A percentile compares a stretch with the other conserved stretches of the same genome.
Conservation (phyloP, 2,329 filamentous ascomycete species). For the Lachnellula subtilissima region DNA sequence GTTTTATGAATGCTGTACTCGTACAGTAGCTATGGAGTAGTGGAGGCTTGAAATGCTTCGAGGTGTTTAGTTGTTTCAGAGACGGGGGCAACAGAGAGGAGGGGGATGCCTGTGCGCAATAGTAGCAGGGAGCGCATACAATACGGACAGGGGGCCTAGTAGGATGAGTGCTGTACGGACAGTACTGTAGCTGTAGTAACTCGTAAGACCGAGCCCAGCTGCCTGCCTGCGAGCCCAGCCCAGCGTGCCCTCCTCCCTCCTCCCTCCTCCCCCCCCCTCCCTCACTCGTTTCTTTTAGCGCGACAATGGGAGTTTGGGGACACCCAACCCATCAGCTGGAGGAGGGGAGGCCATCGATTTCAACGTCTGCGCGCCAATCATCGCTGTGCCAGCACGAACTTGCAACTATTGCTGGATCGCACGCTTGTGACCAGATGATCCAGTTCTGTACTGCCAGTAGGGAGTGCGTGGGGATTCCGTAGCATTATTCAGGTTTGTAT, state of each 20-base stretch:
- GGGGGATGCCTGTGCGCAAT: not conserved
- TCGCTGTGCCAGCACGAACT: not conserved
- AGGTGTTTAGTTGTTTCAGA: constrained; percentile 23
- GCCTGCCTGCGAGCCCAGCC: not conserved
- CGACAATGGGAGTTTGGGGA: constrained; percentile 10
- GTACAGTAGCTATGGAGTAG: too few species aligned
- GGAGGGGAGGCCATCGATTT: not conserved
- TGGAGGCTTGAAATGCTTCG: constrained; percentile 8
- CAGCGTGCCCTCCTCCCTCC: not conserved
- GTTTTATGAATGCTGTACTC: constrained; percentile 20
- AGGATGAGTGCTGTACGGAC: not conserved
- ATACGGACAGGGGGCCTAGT: not conserved
- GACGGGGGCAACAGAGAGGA: constrained; percentile 12
- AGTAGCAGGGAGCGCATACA: not conserved
- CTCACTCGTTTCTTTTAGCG: constrained; percentile 2
- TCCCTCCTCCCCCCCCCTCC: not conserved
- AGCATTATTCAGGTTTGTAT: too few species aligned
- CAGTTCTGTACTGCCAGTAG: not conserved
- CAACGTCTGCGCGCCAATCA: not conserved
- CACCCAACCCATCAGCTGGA: not conserved
- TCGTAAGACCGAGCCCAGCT: not conserved
- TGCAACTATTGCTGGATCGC: not conserved
- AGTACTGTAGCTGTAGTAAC: not conserved
- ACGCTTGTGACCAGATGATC: not conserved
- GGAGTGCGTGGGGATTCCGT: not conserved